Conservation (phyloP, 176 grass and related monocot genomes). For the Zoysia pacifica region DNA sequence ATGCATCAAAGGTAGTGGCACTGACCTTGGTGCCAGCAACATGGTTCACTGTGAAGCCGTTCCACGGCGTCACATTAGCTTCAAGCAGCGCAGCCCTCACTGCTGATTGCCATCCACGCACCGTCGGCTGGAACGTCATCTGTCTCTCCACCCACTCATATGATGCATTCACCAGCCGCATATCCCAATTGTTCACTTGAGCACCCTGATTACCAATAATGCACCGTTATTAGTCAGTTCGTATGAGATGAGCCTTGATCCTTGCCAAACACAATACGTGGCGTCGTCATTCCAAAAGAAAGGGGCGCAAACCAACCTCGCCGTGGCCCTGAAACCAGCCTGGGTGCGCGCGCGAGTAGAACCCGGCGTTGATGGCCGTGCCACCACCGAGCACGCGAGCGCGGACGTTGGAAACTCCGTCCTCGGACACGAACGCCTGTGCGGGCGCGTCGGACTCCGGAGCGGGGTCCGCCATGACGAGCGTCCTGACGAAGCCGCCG, state of each 20-base stretch:
- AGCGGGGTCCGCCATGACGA: constrained; percentile 55
- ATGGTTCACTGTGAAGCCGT: constrained; percentile 77
- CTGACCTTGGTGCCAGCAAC: constrained; percentile 71
- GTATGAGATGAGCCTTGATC: neutral
- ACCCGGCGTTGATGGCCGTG: constrained; percentile 70
- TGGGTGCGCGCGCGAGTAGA: constrained; percentile 77
- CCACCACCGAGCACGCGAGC: constrained; percentile 64
- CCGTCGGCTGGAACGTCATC: constrained; percentile 58
- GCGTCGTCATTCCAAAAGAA: neutral
- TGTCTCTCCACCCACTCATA: constrained; percentile 79
- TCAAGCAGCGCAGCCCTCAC: constrained; percentile 69
- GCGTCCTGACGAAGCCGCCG: constrained; percentile 64
- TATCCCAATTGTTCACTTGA: constrained; percentile 51
- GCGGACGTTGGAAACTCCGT: constrained; percentile 67
- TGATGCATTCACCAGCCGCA: constrained; percentile 63
- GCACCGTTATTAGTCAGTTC: neutral
- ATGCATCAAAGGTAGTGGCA: constrained; percentile 72
- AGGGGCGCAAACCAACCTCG: neutral
- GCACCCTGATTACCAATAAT: constrained; percentile 4
- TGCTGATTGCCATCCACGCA: constrained; percentile 67
- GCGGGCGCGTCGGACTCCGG: constrained; percentile 48
- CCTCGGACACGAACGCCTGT: constrained; percentile 57
- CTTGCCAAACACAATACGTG: neutral
- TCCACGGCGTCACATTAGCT: constrained; percentile 72
- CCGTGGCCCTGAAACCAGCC: constrained; percentile 47